phyloP scores from a whole-genome alignment of 1,284 basidiomycete genomes.

The Ceratobasidium sp. region DNA sequence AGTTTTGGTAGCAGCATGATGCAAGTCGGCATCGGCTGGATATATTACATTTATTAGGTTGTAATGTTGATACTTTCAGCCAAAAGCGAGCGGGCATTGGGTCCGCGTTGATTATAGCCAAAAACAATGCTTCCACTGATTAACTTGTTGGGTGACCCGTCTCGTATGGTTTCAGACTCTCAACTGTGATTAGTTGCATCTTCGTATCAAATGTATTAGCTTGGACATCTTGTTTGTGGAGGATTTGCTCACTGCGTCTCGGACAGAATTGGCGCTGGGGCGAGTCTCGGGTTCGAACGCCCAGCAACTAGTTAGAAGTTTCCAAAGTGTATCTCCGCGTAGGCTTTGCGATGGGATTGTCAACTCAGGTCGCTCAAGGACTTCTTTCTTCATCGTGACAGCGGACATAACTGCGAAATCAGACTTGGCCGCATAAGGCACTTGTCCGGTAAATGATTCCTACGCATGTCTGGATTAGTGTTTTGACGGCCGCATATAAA shows the following conservation, averaged over 20 bases:
- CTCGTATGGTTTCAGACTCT: too few relatives aligned
- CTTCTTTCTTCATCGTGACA: not conserved
- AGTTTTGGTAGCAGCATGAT: too few relatives aligned
- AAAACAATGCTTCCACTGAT: too few relatives aligned
- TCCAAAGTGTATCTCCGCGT: not conserved
- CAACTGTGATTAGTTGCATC: too few relatives aligned
- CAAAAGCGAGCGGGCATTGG: too few relatives aligned
- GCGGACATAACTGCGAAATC: not conserved
- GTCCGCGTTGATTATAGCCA: too few relatives aligned
- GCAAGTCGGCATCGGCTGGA: too few relatives aligned
- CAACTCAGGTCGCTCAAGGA: not conserved
- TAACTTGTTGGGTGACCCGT: too few relatives aligned
- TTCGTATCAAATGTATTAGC: too few relatives aligned
- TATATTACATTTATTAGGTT: too few relatives aligned
- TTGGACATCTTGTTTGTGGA: too few relatives aligned
- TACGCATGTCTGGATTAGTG: not conserved
- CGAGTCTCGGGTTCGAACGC: not conserved
- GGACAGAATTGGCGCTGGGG: not conserved
- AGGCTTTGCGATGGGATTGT: not conserved
- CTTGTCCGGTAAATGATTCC: conserved; percentile 2
- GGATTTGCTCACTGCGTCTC: not conserved
- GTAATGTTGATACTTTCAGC: too few relatives aligned
- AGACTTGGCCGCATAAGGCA: not conserved
- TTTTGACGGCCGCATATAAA: not conserved
- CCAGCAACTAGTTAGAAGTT: not conserved